These are phyloP conservation scores for Syzygium malaccense DNA, from an alignment of 441 rosid genomes.

Conservation along the genomic window DNA sequence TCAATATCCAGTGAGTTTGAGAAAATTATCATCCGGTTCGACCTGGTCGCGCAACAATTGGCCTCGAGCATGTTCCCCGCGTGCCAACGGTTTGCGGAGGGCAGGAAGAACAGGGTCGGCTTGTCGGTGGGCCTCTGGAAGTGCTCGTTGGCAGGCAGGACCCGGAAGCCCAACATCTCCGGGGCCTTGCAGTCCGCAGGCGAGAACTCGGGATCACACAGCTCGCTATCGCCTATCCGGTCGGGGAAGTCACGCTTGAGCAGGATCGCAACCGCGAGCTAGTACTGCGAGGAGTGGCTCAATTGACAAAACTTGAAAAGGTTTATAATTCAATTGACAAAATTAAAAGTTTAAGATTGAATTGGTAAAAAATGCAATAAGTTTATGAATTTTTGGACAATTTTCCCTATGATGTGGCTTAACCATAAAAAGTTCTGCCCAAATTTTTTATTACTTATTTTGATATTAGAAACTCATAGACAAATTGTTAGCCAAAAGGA, in stretches of 20 bases:
- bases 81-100: background rate
- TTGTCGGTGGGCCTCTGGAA: background rate
- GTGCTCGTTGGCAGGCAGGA: background rate
- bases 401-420: background rate
- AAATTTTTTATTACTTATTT: background rate
- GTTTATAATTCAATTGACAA: no score
- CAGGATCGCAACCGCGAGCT: background rate
- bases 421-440: background rate
- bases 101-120: background rate
- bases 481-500: background rate
- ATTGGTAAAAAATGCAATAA: no score
- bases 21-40: background rate
- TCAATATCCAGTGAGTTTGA: background rate
- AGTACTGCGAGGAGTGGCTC: background rate
- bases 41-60: background rate
- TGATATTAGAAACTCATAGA: background rate
- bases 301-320: no score
- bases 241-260: background rate
- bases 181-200: background rate
- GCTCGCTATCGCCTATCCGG: background rate
- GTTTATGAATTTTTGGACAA: background rate
- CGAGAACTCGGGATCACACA: background rate
- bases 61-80: background rate
- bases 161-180: background rate
- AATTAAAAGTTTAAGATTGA: no score